Percentiles rank a stretch among this genome's conserved stretches.
Evolutionary conservation across 2,329 filamentous ascomycete species (phyloP).

Genomic region (Cylindrodendrum hubeiense): DNA sequence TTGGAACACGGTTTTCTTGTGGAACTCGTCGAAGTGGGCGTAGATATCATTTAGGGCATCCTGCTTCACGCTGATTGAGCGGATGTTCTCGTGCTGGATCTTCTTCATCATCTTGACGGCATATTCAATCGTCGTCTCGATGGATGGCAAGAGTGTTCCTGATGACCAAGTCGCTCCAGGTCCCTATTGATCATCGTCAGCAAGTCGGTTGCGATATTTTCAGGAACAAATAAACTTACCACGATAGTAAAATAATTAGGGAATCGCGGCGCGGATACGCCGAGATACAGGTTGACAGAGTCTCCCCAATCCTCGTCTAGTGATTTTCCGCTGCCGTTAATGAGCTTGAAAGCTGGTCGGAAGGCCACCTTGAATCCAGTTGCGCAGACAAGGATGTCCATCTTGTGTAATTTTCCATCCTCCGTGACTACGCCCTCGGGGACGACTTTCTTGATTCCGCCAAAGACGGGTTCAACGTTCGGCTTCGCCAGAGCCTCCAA

Average conservation of each 20-base stretch:
- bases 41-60: slow-evolving; percentile 51
- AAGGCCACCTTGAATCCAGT: slow-evolving; percentile 56
- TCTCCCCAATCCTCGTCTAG: slow-evolving; percentile 59
- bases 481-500: slow-evolving; percentile 55
- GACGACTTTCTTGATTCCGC: slow-evolving; percentile 52
- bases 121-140: slow-evolving; percentile 58
- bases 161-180: slow-evolving; percentile 58
- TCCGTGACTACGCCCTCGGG: slow-evolving; percentile 46
- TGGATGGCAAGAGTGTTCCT: slow-evolving; percentile 57
- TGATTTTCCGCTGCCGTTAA: slow-evolving; percentile 48
- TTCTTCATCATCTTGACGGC: slow-evolving; percentile 54
- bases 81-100: slow-evolving; percentile 51
- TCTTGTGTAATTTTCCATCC: slow-evolving; percentile 46
- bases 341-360: slow-evolving; percentile 57
- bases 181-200: slow-evolving; percentile 32
- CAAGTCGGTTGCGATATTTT: not conserved
- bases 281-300: slow-evolving; percentile 58
- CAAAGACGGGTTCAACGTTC: slow-evolving; percentile 59
- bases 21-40: slow-evolving; percentile 48
- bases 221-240: slow-evolving; percentile 23
- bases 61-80: slow-evolving; percentile 50
- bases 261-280: slow-evolving; percentile 58
- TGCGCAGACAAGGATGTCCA: slow-evolving; percentile 53
- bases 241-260: slow-evolving; percentile 58
- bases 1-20: slow-evolving; percentile 50